Evolutionary conservation across 2,329 filamentous ascomycete species (phyloP), one percentile per base, ranked within the genome.

Genomic region (Escovopsis sp.): DNA sequence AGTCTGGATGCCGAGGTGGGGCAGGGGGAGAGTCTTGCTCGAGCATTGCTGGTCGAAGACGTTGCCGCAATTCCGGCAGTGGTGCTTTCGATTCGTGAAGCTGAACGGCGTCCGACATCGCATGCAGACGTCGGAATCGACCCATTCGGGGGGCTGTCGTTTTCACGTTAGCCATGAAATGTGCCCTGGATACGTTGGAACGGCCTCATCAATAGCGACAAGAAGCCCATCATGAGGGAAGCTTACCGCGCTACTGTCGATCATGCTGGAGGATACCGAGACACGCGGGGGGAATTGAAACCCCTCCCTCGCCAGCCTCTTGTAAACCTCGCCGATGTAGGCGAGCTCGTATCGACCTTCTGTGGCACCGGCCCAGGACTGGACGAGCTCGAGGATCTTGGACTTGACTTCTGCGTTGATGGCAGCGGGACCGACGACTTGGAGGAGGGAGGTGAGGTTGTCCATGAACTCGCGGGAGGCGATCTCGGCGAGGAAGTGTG

Each of bases 381-480:
- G 91, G 50, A 96, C 84, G 43, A 96, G 68, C 58, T 95, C 89
- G 42, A 98, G 71, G 47, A 96, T 94, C 66, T 93, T 95, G 48
- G 71, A 71, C 57, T 82, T 85, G 39, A 98, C 91, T 41, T 94
- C 84, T 39, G 79, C 68, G 60, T 95, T 94, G 35, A 91, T 71
- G 8, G 84, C 79, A 31, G 75, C 78, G 14, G 68, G 63, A 2
- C 84, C 84, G 39, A 83, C 79, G 14, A 84, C 82, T 57, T 89
- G 88, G 29, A 98, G 72, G 13, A 98, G 71, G 30, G 89, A 95
- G 14, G 85, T 81, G 40, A 98, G 66, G 58, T 95, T 95, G 64
- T 98, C 91, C 83, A 98, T 93, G 57, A 96, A 98, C 66, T 98
- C 91, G 48, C 88, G 79, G 14, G 89, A 95, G 34, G 91, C 89